Evolutionary conservation across 164 flowering plant species (phyloP).

Genomic region (Liquidambar formosana): DNA sequence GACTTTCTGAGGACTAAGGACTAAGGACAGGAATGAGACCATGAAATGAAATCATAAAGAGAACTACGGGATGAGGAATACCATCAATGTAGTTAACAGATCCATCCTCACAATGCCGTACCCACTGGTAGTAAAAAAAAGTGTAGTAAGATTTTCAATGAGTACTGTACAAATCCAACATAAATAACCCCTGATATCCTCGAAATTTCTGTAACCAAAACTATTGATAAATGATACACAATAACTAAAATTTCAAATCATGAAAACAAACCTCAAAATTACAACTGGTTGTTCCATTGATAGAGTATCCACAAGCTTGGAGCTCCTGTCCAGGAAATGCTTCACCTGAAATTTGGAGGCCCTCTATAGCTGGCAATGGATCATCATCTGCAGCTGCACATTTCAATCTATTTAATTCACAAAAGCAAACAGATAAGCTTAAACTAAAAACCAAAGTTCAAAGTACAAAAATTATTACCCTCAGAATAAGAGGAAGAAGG

Average conservation of each 20-base stretch:
- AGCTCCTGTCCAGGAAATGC: conserved; percentile 86
- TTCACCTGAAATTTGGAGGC: conserved; percentile 92
- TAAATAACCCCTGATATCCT: not conserved
- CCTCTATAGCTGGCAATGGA: conserved; percentile 84
- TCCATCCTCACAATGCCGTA: conserved; percentile 91
- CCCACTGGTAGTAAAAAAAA: conserved; percentile 65
- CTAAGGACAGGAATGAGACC: not conserved
- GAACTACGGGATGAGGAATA: conserved; percentile 16
- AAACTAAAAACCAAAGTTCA: not conserved
- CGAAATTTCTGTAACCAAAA: too few relatives aligned
- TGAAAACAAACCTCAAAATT: conserved; percentile 75
- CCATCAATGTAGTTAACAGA: conserved; percentile 90
- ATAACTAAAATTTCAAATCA: not conserved
- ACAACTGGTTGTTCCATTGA: conserved; percentile 95
- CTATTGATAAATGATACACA: conserved; percentile 53
- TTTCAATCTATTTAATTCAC: conserved; percentile 9
- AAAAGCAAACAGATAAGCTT: not conserved
- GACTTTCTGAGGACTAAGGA: not conserved
- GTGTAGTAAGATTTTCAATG: conserved; percentile 1
- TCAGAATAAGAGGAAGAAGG: conserved; percentile 95
- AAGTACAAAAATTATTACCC: conserved; percentile 41
- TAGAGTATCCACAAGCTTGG: conserved; percentile 83
- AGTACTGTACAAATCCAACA: not conserved
- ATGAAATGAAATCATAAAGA: not conserved
- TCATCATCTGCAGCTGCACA: conserved; percentile 89